Conservation (phyloP, 1,284 basidiomycete species). For the Leccinum fallax region DNA sequence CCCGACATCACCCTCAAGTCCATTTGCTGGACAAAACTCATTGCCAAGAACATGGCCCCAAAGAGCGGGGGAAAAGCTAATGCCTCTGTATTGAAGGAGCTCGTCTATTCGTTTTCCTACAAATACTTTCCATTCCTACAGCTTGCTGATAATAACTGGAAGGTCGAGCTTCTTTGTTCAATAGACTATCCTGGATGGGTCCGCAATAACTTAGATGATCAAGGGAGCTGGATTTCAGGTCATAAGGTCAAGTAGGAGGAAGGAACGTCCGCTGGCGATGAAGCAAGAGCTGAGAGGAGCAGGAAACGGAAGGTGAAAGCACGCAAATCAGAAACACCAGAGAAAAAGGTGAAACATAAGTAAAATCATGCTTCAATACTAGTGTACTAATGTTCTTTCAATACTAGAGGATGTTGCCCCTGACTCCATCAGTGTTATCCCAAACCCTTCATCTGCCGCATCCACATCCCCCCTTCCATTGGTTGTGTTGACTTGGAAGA, state of each 20-base stretch:
- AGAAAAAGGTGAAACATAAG: background rate
- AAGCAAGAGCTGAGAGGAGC: background rate
- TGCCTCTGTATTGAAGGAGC: background rate
- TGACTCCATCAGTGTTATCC: no score
- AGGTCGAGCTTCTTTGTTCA: background rate
- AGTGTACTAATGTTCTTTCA: no score
- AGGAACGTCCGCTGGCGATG: background rate
- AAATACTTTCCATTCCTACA: slow-evolving; percentile 1
- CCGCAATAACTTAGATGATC: background rate
- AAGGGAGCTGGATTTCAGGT: background rate
- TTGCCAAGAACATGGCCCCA: slow-evolving; percentile 1
- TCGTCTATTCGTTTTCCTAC: background rate
- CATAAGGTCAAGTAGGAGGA: background rate
- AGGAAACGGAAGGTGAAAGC: background rate
- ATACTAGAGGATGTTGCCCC: no score
- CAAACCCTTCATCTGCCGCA: no score
- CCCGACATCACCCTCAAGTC: slow-evolving; percentile 1
- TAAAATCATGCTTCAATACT: no score
- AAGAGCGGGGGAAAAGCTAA: slow-evolving; percentile 8
- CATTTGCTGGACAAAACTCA: slow-evolving; percentile 5
- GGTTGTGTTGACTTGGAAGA: no score
- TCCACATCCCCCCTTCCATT: no score
- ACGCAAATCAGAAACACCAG: background rate
- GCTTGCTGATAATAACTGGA: background rate
- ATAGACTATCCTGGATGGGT: background rate